Evolutionary conservation across 1,284 basidiomycete species (phyloP).

Genomic region (Malassezia vespertilionis): DNA sequence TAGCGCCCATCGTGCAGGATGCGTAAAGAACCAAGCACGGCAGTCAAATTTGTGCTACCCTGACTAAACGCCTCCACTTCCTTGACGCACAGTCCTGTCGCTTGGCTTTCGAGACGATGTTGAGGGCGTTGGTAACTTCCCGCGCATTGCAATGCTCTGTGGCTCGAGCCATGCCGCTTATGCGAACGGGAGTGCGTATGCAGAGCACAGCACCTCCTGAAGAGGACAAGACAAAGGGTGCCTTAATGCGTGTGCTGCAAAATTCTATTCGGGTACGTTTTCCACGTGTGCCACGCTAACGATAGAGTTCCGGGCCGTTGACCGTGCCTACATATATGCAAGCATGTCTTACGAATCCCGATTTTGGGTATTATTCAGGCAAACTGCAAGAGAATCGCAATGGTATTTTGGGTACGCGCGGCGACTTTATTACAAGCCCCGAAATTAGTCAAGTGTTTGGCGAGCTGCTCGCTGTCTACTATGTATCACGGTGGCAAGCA

Average conservation of each 20-base stretch:
- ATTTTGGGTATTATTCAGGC: constrained; percentile 39
- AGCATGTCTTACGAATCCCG: constrained; percentile 40
- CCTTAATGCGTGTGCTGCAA: constrained; percentile 4
- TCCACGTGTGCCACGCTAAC: not conserved
- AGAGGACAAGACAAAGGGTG: not conserved
- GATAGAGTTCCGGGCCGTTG: constrained; percentile 33
- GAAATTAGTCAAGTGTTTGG: constrained; percentile 96
- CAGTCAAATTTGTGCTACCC: not conserved
- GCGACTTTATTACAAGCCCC: constrained; percentile 93
- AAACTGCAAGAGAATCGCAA: constrained; percentile 14
- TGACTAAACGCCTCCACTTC: constrained; percentile 3
- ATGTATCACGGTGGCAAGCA: constrained; percentile 65
- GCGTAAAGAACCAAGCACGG: not conserved
- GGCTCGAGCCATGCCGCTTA: not conserved
- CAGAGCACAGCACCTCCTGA: not conserved
- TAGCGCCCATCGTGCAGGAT: not conserved
- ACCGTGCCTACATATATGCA: constrained; percentile 45
- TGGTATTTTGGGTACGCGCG: constrained; percentile 69
- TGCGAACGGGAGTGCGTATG: not conserved
- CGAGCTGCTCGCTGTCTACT: constrained; percentile 60
- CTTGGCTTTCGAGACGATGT: too few species aligned
- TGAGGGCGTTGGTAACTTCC: too few species aligned
- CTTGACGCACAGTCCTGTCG: too few species aligned
- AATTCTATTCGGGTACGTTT: constrained; percentile 8
- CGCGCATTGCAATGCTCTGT: too few species aligned